Conservation (phyloP, 2,329 filamentous ascomycete species). For the Pseudogymnoascus sp. region DNA sequence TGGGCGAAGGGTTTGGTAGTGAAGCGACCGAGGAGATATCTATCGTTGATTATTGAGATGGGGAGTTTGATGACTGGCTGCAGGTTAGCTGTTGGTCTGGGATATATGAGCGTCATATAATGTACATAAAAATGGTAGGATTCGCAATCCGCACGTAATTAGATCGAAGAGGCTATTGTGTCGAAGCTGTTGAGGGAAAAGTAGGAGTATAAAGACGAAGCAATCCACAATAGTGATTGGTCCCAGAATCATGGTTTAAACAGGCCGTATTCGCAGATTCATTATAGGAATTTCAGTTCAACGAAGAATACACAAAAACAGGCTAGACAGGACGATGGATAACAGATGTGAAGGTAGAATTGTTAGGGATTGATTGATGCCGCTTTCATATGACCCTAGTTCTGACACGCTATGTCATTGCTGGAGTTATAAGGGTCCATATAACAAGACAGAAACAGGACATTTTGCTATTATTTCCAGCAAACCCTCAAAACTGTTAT, state of each 20-base stretch:
- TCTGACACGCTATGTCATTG: neutral
- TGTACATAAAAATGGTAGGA: conserved; percentile 63
- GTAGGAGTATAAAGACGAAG: conserved; percentile 61
- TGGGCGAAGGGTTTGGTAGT: conserved; percentile 56
- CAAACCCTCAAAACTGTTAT: neutral
- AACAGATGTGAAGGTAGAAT: neutral
- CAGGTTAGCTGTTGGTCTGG: neutral
- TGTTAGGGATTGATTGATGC: neutral
- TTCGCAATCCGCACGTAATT: conserved; percentile 48
- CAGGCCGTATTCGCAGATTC: neutral
- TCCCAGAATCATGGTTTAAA: conserved; percentile 57
- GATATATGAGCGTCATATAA: conserved; percentile 15
- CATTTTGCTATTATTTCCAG: neutral
- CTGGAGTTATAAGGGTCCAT: neutral
- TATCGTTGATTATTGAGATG: conserved; percentile 48
- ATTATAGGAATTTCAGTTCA: neutral
- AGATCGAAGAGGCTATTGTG: conserved; percentile 57
- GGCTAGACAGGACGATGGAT: neutral
- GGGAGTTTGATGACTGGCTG: conserved; percentile 51
- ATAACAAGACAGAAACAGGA: neutral
- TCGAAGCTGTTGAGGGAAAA: conserved; percentile 63
- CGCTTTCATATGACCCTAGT: conserved; percentile 2
- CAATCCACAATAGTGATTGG: conserved; percentile 72
- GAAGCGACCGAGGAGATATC: conserved; percentile 40
- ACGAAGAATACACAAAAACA: neutral